Evolutionary conservation across 139 green algal genomes (phyloP).

Genomic region (Tetradesmus lagerheimii): DNA sequence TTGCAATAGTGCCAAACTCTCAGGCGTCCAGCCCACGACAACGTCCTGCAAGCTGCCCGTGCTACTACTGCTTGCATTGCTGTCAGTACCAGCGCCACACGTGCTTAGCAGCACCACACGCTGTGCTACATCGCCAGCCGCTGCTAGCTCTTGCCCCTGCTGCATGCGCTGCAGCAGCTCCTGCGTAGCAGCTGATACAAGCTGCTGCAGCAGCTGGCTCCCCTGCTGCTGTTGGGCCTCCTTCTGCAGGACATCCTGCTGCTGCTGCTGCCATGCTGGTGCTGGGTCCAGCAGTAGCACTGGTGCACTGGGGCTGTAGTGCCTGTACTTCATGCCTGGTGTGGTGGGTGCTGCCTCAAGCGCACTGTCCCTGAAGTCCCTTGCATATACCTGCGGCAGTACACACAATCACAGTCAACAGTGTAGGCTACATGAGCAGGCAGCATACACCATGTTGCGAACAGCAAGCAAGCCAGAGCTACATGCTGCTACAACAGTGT

Average conservation of each 20-base stretch:
- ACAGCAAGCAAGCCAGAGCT: no score
- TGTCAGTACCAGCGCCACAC: neutral
- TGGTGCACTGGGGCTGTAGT: conserved; percentile 67
- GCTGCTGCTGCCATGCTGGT: conserved; percentile 29
- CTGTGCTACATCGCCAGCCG: neutral
- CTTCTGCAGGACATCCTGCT: conserved; percentile 20
- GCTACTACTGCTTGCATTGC: conserved; percentile 1
- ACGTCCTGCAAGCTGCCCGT: neutral
- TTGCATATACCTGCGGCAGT: conserved; percentile 56
- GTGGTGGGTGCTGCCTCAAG: conserved; percentile 66
- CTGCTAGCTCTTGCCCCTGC: conserved; percentile 1
- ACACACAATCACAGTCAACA: neutral
- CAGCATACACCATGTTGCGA: neutral
- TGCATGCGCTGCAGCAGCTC: conserved; percentile 41
- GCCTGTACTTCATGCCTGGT: conserved; percentile 78
- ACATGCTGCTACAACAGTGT: no score
- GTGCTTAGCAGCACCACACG: neutral
- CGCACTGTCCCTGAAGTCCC: conserved; percentile 57
- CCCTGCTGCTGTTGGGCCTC: conserved; percentile 16
- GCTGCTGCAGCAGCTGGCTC: neutral
- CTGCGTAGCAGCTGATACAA: neutral
- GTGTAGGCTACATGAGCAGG: neutral
- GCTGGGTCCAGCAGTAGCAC: conserved; percentile 54
- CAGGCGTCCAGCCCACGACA: conserved; percentile 5
- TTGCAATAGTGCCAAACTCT: neutral